Percentiles rank a stretch among this genome's conserved stretches.
These are phyloP conservation scores for Picea mariana DNA, from an alignment of 83 land plant genomes.

Conservation along the genomic window DNA sequence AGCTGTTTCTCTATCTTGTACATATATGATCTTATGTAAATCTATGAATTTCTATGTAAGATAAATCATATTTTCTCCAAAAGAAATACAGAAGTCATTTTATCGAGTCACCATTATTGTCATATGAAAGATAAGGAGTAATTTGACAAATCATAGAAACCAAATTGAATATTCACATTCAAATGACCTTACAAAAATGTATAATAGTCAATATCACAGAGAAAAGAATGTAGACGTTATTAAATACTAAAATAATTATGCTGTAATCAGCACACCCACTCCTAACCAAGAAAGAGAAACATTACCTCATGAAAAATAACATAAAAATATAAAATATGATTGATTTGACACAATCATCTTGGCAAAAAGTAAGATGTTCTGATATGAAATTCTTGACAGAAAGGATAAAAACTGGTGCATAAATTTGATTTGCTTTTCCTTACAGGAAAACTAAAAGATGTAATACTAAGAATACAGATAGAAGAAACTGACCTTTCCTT, in stretches of 20 bases:
- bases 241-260: background rate
- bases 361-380: background rate
- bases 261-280: background rate
- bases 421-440: background rate
- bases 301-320: background rate
- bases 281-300: background rate
- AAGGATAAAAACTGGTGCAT: background rate
- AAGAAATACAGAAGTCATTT: no score
- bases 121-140: no score
- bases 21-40: no score
- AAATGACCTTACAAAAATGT: no score
- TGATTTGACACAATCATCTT: background rate
- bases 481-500: slow-evolving; percentile 58
- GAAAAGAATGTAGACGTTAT: no score
- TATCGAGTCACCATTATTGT: no score
- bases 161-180: no score
- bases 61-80: no score
- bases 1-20: no score
- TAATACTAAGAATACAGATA: background rate
- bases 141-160: no score
- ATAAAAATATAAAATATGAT: background rate
- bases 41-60: no score
- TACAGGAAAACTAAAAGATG: background rate
- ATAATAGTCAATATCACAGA: no score
- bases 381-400: background rate